Evolutionary conservation across 768 basidiomycete genomes (phyloP).

Genomic region (Sporobolomyces roseus): DNA sequence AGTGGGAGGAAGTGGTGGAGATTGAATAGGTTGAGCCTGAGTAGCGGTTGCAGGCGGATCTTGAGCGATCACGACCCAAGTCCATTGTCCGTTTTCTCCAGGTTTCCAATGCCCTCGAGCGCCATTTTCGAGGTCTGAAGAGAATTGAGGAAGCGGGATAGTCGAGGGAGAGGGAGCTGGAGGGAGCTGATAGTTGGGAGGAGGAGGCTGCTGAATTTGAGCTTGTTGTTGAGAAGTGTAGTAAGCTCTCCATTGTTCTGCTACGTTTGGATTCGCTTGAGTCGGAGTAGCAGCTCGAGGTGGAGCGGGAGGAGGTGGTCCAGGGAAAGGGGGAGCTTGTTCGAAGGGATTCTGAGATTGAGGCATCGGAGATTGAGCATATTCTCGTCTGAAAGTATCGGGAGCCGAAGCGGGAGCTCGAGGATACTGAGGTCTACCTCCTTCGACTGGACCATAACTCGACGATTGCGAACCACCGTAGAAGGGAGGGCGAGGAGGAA

Average conservation of each 20-base stretch:
- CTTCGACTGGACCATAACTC: background rate
- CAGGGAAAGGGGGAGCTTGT: constrained; percentile 4
- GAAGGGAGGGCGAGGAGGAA: background rate
- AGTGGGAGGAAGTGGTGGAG: background rate
- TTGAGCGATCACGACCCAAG: constrained; percentile 12
- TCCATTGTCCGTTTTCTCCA: constrained; percentile 18
- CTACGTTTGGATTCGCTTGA: too few species aligned
- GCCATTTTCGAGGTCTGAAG: background rate
- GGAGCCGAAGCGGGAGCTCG: constrained; percentile 10
- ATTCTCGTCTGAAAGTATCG: constrained; percentile 1
- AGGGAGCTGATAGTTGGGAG: background rate
- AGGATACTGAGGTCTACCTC: background rate
- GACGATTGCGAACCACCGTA: background rate
- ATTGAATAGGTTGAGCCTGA: background rate
- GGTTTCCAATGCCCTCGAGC: constrained; percentile 8
- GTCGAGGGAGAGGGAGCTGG: background rate
- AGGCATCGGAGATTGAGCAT: background rate
- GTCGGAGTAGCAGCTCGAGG: too few species aligned
- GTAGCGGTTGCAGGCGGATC: background rate
- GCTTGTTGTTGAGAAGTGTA: background rate
- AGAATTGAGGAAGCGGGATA: too few species aligned
- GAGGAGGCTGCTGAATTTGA: background rate
- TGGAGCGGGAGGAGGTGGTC: constrained; percentile 1
- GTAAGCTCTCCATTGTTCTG: constrained; percentile 9
- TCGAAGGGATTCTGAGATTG: background rate